Conservation (phyloP, 129 eudicot genomes). For the Flaveria brownii region DNA sequence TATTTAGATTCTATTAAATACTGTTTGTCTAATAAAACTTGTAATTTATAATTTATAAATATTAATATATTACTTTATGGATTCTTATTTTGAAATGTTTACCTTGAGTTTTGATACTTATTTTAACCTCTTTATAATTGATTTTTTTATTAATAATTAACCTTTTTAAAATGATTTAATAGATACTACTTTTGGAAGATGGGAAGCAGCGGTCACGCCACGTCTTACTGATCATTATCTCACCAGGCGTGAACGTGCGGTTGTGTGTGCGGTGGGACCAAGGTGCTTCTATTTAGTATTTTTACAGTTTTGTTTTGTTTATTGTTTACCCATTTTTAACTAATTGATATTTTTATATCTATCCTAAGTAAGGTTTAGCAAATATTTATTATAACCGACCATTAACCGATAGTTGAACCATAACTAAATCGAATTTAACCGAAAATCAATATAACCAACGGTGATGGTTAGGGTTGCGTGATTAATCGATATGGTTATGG, state of each 20-base stretch:
- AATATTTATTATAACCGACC: no score
- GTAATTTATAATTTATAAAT: no score
- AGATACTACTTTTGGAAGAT: neutral
- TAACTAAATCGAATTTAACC: no score
- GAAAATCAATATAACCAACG: no score
- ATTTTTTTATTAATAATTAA: neutral
- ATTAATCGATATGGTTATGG: no score
- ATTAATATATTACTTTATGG: neutral
- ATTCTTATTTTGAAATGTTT: no score
- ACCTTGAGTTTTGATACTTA: neutral
- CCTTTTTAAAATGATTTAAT: no score
- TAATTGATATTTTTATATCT: neutral
- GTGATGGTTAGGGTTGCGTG: no score
- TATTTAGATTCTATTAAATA: neutral
- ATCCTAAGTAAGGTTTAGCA: no score
- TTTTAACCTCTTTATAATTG: neutral
- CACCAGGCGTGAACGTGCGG: slow-evolving; percentile 27
- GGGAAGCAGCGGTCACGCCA: slow-evolving; percentile 11
- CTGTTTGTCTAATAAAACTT: neutral
- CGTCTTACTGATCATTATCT: slow-evolving; percentile 17
- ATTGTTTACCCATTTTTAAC: neutral
- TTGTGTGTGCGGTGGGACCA: slow-evolving; percentile 27
- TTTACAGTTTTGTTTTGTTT: slow-evolving; percentile 6
- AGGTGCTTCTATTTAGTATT: neutral
- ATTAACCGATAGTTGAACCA: no score